Evolutionary conservation across 2,329 filamentous ascomycete species (phyloP).

Genomic region (Pseudocercospora cruenta): DNA sequence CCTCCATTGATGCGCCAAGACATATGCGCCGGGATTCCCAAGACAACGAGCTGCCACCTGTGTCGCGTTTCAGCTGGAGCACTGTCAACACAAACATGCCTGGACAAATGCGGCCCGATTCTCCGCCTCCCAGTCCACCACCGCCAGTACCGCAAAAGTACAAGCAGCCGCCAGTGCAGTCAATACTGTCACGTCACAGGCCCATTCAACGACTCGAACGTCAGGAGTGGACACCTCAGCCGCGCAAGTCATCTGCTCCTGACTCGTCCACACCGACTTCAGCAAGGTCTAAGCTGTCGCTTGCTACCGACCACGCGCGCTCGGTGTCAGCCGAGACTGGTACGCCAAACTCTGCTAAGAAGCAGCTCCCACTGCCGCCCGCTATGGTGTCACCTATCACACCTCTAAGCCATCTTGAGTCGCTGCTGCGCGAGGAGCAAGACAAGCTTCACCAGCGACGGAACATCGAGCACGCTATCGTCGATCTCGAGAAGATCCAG

Average conservation of each 20-base stretch:
- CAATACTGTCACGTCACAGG: conserved; percentile 39
- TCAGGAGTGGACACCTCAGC: conserved; percentile 32
- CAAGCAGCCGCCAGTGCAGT: conserved; percentile 33
- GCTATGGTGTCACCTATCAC: conserved; percentile 44
- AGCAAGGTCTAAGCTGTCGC: conserved; percentile 20
- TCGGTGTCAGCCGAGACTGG: conserved; percentile 14
- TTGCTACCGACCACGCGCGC: conserved; percentile 13
- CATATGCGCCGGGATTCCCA: background rate
- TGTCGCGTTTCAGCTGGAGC: conserved; percentile 47
- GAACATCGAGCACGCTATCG: conserved; percentile 73
- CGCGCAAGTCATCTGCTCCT: conserved; percentile 25
- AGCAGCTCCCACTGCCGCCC: conserved; percentile 42
- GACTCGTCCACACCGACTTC: conserved; percentile 10
- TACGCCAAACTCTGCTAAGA: conserved; percentile 27
- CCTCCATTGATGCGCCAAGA: conserved; percentile 13
- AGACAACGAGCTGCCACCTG: conserved; percentile 8
- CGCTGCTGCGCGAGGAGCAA: conserved; percentile 67
- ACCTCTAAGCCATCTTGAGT: conserved; percentile 58
- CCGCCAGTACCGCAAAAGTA: conserved; percentile 41
- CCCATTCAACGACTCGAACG: conserved; percentile 37
- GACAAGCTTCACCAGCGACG: conserved; percentile 67
- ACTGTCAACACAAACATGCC: conserved; percentile 45
- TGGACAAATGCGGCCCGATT: conserved; percentile 42
- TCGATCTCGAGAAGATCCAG: conserved; percentile 76
- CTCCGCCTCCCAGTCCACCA: conserved; percentile 48